Evolutionary conservation across 352 stramenopile genomes (phyloP).

Genomic region (Phytophthora macrochlamydospora): DNA sequence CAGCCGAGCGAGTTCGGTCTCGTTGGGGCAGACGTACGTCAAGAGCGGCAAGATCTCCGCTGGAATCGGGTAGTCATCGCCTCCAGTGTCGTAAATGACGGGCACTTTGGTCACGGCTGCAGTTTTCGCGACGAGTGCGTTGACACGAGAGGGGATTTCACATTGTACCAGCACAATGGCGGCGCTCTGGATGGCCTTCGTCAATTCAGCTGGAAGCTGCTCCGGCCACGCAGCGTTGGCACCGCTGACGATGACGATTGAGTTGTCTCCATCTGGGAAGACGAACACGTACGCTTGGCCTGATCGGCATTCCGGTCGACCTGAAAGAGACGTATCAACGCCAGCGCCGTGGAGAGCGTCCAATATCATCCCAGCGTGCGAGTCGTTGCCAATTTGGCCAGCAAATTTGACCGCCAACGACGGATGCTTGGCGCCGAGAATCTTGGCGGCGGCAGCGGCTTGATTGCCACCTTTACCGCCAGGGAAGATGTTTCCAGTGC

Average conservation of each 20-base stretch:
- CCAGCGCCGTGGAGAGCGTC: conserved; percentile 29
- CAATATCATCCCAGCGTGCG: conserved; percentile 46
- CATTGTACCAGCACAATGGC: conserved; percentile 65
- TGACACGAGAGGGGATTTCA: conserved; percentile 60
- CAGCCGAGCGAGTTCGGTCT: conserved; percentile 73
- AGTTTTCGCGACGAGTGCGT: conserved; percentile 44
- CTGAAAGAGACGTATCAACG: conserved; percentile 45
- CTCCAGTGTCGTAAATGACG: conserved; percentile 70
- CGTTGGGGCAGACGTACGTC: conserved; percentile 77
- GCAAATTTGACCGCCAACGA: conserved; percentile 42
- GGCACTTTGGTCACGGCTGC: conserved; percentile 41
- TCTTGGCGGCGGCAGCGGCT: conserved; percentile 50
- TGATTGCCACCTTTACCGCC: conserved; percentile 82
- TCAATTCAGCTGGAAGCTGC: conserved; percentile 32
- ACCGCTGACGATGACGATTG: conserved; percentile 75
- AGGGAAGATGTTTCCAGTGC: conserved; percentile 60
- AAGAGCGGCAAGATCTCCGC: conserved; percentile 51
- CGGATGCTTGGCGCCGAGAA: conserved; percentile 23
- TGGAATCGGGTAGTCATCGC: conserved; percentile 56
- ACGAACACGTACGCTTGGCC: conserved; percentile 78
- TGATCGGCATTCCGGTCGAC: conserved; percentile 44
- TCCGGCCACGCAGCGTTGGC: conserved; percentile 65
- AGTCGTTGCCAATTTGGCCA: conserved; percentile 65
- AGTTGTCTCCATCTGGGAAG: conserved; percentile 75
- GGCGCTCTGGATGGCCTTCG: conserved; percentile 42